phyloP scores from a whole-genome alignment of 169 alveolate species.

The Babesia ovata region DNA sequence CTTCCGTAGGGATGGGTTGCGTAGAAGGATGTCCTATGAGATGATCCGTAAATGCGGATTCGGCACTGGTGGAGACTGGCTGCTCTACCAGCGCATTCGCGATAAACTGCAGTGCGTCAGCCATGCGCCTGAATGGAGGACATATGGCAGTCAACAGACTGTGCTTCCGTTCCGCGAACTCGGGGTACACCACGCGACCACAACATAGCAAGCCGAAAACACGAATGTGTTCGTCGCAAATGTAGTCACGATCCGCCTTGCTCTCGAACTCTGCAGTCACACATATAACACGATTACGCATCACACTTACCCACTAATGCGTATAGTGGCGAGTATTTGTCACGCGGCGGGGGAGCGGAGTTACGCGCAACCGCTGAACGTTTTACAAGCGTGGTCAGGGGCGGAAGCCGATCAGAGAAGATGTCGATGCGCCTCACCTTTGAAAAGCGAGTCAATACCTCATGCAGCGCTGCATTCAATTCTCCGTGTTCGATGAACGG shows the following conservation, averaged over 20 bases:
- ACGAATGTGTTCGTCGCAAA: constrained; percentile 50
- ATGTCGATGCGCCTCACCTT: constrained; percentile 29
- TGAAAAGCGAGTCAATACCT: constrained; percentile 38
- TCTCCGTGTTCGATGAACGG: constrained; percentile 57
- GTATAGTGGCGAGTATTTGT: constrained; percentile 63
- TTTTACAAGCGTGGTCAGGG: constrained; percentile 45
- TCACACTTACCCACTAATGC: constrained; percentile 61
- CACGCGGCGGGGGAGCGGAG: constrained; percentile 49
- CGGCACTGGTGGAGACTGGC: constrained; percentile 1
- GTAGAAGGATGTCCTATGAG: background rate
- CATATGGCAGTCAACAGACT: constrained; percentile 51
- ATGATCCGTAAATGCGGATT: background rate
- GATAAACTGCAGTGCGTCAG: constrained; percentile 57
- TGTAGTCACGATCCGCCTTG: constrained; percentile 37
- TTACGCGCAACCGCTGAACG: constrained; percentile 16
- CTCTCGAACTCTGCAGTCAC: constrained; percentile 32
- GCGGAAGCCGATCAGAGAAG: constrained; percentile 53
- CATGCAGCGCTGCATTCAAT: constrained; percentile 12
- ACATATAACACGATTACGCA: background rate
- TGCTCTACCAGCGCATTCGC: constrained; percentile 61
- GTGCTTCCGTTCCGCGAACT: constrained; percentile 55
- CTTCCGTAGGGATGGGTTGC: background rate
- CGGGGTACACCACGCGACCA: constrained; percentile 67
- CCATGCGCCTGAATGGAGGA: constrained; percentile 61
- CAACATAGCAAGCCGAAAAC: constrained; percentile 54